These are phyloP conservation scores for Boletus sp. DNA, from an alignment of 768 basidiomycete genomes.

Conservation along the genomic window DNA sequence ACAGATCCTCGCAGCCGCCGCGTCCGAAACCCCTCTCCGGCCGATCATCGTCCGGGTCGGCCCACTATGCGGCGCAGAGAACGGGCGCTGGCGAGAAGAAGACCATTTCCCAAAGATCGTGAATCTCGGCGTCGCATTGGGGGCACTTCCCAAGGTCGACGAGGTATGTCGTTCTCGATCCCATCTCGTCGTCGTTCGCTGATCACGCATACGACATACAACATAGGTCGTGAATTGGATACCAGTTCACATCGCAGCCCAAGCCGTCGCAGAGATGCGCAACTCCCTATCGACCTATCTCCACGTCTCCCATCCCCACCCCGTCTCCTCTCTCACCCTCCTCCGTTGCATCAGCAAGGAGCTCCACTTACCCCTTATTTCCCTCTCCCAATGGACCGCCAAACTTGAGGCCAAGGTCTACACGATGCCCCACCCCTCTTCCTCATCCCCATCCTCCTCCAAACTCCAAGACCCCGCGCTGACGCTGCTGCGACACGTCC, in stretches of 20 bases:
- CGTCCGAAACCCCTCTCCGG: conserved; percentile 18
- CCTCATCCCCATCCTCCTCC: neutral
- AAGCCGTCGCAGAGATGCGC: conserved; percentile 17
- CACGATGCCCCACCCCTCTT: neutral
- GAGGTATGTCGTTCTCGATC: conserved; percentile 15
- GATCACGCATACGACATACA: neutral
- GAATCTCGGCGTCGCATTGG: conserved; percentile 14
- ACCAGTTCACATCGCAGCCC: conserved; percentile 11
- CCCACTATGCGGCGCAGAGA: conserved; percentile 34
- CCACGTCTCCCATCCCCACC: conserved; percentile 13
- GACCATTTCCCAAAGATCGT: conserved; percentile 40
- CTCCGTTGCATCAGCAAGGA: conserved; percentile 4
- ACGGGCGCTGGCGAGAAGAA: conserved; percentile 39
- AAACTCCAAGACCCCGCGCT: conserved; percentile 1
- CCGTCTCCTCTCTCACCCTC: conserved; percentile 9
- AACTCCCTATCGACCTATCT: neutral
- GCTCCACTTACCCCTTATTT: conserved; percentile 10
- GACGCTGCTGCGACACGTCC: conserved; percentile 1
- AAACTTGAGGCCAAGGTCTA: conserved; percentile 5
- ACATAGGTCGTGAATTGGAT: conserved; percentile 16
- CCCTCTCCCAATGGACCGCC: conserved; percentile 13
- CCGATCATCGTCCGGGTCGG: conserved; percentile 37
- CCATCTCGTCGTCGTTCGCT: neutral
- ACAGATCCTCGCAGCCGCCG: conserved; percentile 22
- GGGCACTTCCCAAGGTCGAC: conserved; percentile 18